phyloP scores from a whole-genome alignment of 495 filamentous ascomycete genomes.

The Hyphodiscus hymeniophilus region DNA sequence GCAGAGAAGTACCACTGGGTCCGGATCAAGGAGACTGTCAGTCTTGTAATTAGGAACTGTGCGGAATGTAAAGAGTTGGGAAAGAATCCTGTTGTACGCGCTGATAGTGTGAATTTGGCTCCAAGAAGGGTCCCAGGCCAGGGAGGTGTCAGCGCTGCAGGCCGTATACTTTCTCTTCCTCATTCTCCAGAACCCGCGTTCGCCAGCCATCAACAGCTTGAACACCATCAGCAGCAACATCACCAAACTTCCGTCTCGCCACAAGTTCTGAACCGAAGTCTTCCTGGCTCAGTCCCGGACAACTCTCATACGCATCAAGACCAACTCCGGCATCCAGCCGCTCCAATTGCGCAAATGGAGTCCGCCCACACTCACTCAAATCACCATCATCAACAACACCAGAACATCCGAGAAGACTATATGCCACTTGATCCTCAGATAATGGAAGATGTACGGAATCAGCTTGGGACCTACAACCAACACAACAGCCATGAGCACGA shows the following conservation, averaged over 20 bases:
- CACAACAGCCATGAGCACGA: conserved; percentile 5
- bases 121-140: neutral
- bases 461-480: conserved; percentile 14
- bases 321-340: neutral
- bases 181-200: conserved; percentile 1
- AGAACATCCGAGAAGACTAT: conserved; percentile 17
- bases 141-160: conserved; percentile 17
- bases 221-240: conserved; percentile 3
- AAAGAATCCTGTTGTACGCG: conserved; percentile 43
- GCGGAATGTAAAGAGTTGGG: conserved; percentile 77
- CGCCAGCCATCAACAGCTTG: conserved; percentile 1
- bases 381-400: conserved; percentile 3
- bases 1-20: conserved; percentile 96
- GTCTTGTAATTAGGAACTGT: conserved; percentile 87
- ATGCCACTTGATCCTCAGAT: conserved; percentile 24
- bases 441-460: conserved; percentile 19
- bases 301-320: neutral
- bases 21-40: conserved; percentile 97
- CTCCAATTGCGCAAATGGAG: conserved; percentile 4
- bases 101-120: conserved; percentile 13
- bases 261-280: conserved; percentile 18
- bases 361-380: conserved; percentile 15
- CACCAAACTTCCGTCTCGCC: conserved; percentile 18
- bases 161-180: conserved; percentile 10
- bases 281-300: conserved; percentile 8